Percentiles rank a stretch among this genome's conserved stretches.
phyloP scores from a whole-genome alignment of 2,329 filamentous ascomycete species.

The Scopulariopsis brevicaulis region DNA sequence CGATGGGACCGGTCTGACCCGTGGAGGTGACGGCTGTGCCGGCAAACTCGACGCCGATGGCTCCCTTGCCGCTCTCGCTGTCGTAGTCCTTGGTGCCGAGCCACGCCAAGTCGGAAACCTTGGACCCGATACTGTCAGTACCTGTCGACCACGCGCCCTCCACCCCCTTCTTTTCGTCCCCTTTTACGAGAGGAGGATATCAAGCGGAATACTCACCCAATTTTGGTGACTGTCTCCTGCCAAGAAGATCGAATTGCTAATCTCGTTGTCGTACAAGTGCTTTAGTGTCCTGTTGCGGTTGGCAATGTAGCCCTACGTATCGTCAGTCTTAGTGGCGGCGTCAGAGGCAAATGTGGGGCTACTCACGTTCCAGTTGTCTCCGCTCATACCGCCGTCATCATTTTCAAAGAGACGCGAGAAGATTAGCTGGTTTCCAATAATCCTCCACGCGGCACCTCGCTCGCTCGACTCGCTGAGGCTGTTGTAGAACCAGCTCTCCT shows the following conservation, averaged over 20 bases:
- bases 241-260: slow-evolving; percentile 63
- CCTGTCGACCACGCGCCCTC: not conserved
- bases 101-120: slow-evolving; percentile 41
- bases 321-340: not conserved
- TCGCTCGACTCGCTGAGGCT: slow-evolving; percentile 43
- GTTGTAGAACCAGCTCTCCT: slow-evolving; percentile 66
- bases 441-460: slow-evolving; percentile 57
- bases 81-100: slow-evolving; percentile 41
- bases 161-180: not conserved
- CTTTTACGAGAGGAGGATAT: not conserved
- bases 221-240: slow-evolving; percentile 59
- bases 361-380: no score
- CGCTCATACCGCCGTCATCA: slow-evolving; percentile 11
- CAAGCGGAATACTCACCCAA: no score
- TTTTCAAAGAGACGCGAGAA: slow-evolving; percentile 41
- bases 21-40: slow-evolving; percentile 55
- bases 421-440: slow-evolving; percentile 61
- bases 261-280: slow-evolving; percentile 54
- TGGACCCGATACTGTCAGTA: not conserved
- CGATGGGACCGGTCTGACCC: slow-evolving; percentile 46
- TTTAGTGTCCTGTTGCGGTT: slow-evolving; percentile 62
- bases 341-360: no score
- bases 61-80: slow-evolving; percentile 36
- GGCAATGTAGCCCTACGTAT: slow-evolving; percentile 44
- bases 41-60: slow-evolving; percentile 53